Conservation (phyloP, 2,329 filamentous ascomycete species). For the Fusarium irregulare region DNA sequence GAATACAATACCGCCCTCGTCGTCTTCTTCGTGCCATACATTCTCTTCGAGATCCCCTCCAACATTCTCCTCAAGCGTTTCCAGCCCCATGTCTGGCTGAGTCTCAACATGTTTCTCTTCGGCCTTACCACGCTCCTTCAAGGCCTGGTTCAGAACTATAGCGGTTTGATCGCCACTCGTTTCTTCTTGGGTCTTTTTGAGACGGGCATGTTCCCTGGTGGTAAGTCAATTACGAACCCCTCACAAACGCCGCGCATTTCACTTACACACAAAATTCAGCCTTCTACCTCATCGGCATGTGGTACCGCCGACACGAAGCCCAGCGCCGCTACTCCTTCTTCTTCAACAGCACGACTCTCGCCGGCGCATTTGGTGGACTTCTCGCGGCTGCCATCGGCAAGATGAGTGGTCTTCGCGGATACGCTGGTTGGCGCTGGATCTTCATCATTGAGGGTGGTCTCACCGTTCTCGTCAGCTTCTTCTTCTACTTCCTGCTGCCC, state of each 20-base stretch:
- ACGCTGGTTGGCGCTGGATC: slow-evolving; percentile 83
- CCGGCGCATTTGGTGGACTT: slow-evolving; percentile 87
- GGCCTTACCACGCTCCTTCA: slow-evolving; percentile 80
- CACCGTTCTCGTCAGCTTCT: slow-evolving; percentile 69
- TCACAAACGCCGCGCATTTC: slow-evolving; percentile 45
- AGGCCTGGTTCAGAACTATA: slow-evolving; percentile 81
- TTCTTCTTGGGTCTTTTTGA: slow-evolving; percentile 88
- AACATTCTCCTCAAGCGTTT: slow-evolving; percentile 73
- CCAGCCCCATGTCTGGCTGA: slow-evolving; percentile 76
- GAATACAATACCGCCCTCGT: slow-evolving; percentile 81
- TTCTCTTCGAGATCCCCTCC: slow-evolving; percentile 77
- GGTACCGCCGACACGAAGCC: slow-evolving; percentile 88
- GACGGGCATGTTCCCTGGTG: slow-evolving; percentile 74
- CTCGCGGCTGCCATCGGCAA: slow-evolving; percentile 90
- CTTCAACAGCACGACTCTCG: slow-evolving; percentile 83
- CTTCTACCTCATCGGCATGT: slow-evolving; percentile 83
- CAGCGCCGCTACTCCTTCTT: slow-evolving; percentile 95
- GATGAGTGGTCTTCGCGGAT: slow-evolving; percentile 77
- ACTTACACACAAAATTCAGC: slow-evolving; percentile 53
- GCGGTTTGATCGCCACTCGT: slow-evolving; percentile 79
- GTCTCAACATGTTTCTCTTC: slow-evolving; percentile 86
- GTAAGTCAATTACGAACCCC: slow-evolving; percentile 37
- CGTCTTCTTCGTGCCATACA: slow-evolving; percentile 85
- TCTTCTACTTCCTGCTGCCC: slow-evolving; percentile 77
- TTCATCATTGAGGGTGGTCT: slow-evolving; percentile 81